Evolutionary conservation across 805 yeast species (phyloP), one percentile per base, ranked within the genome.

Genomic region (Ogataea dorogensis): DNA sequence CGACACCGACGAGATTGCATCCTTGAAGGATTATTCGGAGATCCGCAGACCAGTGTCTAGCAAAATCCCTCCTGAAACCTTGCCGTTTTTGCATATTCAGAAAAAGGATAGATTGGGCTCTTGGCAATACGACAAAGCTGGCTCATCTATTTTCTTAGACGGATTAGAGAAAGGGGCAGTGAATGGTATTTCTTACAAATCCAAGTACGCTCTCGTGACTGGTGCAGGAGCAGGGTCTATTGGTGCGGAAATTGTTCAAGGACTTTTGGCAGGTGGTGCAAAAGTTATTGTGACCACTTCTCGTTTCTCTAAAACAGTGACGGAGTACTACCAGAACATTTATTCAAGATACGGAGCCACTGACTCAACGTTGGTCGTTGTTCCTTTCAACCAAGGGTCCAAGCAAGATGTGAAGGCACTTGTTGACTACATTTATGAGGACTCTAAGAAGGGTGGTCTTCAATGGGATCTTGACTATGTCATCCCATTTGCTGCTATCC

Each of bases 161-260:
- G 95, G 93, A 41, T 79, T 93, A 58, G 98, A 93, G 68, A 74
- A 75, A 45, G 96, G 94, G 61, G 97, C 98, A 22, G 78, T 86
- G 47, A 93, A 89, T 54, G 98, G 98, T 70, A 75, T 88, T 39
- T 77, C 96, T 24, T 93, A 81, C 72, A 79, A 81, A 62, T 86
- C 79, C 62, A 93, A 88, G 66, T 80, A 81, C 50, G 96, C 89
- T 34, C 76, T 93, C 56, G 73, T 93, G 49, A 93, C 98, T 31
- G 98, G 98, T 73, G 98, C 98, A 33, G 98, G 98, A 73, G 89
- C 86, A 31, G 98, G 98, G 37, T 93, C 98, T 33, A 93, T 93
- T 58, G 98, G 98, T 70, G 96, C 96, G 44, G 96, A 93, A 66
- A 77, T 93, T 51, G 73, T 93, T 60, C 94, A 86, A 70, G 98